phyloP scores from a whole-genome alignment of 2,329 filamentous ascomycete genomes.

The Colletotrichum navitas region DNA sequence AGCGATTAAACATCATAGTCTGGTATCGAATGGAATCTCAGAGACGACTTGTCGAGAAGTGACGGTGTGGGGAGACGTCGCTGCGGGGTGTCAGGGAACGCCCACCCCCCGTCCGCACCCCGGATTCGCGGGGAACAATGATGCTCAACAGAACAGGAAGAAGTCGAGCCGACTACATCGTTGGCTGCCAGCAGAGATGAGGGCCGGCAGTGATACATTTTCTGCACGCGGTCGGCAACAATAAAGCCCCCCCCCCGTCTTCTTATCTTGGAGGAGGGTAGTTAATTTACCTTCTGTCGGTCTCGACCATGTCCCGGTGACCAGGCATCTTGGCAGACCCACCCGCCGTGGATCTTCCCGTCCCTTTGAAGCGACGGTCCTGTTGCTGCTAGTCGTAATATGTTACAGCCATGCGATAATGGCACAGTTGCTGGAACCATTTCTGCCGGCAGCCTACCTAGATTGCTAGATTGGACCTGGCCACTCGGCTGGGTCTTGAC shows the following conservation, averaged over 20 bases:
- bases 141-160: background rate
- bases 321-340: background rate
- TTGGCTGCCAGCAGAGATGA: background rate
- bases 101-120: slow-evolving; percentile 22
- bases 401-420: background rate
- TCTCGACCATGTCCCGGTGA: background rate
- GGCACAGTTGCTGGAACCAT: background rate
- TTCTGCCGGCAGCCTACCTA: background rate
- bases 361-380: background rate
- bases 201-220: background rate
- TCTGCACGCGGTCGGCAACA: background rate
- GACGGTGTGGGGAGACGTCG: slow-evolving; percentile 1
- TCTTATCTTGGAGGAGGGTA: background rate
- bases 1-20: background rate
- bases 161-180: background rate
- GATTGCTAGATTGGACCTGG: background rate
- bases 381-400: background rate
- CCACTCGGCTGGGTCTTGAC: background rate
- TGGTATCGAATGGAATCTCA: slow-evolving; percentile 37
- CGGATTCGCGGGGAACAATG: slow-evolving; percentile 22
- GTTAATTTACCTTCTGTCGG: slow-evolving; percentile 21
- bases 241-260: background rate
- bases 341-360: slow-evolving; percentile 1
- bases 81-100: slow-evolving; percentile 21
- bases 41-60: slow-evolving; percentile 17